Conservation (phyloP, 352 stramenopile genomes). For the Peronospora farinosa region DNA sequence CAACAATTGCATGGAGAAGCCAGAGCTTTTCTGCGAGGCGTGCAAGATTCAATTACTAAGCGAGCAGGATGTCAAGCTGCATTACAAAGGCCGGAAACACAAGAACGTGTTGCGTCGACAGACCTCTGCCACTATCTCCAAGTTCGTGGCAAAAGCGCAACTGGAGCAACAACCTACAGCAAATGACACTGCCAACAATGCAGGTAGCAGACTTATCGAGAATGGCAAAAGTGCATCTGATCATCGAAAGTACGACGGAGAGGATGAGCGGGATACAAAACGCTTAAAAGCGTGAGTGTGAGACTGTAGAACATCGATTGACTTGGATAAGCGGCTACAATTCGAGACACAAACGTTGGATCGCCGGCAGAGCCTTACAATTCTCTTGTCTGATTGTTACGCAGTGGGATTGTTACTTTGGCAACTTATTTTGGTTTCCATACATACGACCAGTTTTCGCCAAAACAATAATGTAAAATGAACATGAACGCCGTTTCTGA, state of each 20-base stretch:
- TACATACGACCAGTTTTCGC: too few relatives aligned
- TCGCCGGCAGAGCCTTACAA: too few relatives aligned
- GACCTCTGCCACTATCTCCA: constrained; percentile 45
- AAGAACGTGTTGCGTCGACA: constrained; percentile 65
- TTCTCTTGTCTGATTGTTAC: too few relatives aligned
- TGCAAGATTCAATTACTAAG: constrained; percentile 71
- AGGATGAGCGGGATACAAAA: constrained; percentile 21
- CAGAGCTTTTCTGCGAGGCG: constrained; percentile 56
- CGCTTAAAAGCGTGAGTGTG: constrained; percentile 23
- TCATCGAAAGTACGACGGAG: constrained; percentile 14
- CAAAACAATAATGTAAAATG: too few relatives aligned
- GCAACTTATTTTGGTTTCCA: too few relatives aligned
- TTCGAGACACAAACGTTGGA: too few relatives aligned
- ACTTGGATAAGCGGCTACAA: too few relatives aligned
- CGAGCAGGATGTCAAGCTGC: constrained; percentile 64
- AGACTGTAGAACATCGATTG: neutral
- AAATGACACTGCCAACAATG: neutral
- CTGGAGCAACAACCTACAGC: constrained; percentile 9
- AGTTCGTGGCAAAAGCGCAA: constrained; percentile 33
- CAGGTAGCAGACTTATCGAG: neutral
- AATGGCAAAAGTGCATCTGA: constrained; percentile 6
- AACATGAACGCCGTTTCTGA: too few relatives aligned
- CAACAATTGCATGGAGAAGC: constrained; percentile 24
- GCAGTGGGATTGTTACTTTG: too few relatives aligned
- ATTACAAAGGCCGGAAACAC: constrained; percentile 78